A percentile compares a stretch with the other conserved stretches of the same genome.
Conservation (phyloP, 1,284 basidiomycete species). For the Heliocybe sulcata region DNA sequence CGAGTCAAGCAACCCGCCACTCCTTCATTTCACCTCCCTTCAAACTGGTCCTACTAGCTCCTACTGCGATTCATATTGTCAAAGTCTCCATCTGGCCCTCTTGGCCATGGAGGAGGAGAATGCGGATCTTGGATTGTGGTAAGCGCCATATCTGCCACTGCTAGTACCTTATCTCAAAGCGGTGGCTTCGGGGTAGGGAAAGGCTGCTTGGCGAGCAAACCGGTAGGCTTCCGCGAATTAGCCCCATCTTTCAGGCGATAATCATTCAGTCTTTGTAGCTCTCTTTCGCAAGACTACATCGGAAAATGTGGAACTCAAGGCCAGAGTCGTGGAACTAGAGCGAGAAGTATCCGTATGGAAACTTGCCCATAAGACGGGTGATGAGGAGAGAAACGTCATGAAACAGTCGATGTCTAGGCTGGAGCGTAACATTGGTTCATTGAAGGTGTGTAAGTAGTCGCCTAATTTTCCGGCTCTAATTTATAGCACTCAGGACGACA, state of each 20-base stretch:
- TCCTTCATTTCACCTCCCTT: too few species aligned
- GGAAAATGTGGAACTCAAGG: slow-evolving; percentile 22
- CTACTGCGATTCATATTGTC: too few species aligned
- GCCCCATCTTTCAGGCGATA: neutral
- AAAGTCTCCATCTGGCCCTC: neutral
- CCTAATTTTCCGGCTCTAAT: neutral
- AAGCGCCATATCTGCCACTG: neutral
- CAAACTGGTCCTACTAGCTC: too few species aligned
- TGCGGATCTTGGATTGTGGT: neutral
- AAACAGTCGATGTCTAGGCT: slow-evolving; percentile 20
- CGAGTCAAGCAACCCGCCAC: too few species aligned
- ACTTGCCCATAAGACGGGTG: slow-evolving; percentile 24
- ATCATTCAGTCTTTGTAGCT: slow-evolving; percentile 9
- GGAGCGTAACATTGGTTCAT: slow-evolving; percentile 25
- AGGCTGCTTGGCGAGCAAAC: slow-evolving; percentile 23
- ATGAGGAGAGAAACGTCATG: slow-evolving; percentile 23
- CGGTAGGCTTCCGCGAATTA: slow-evolving; percentile 10
- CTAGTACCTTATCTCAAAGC: neutral
- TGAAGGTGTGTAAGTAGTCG: slow-evolving; percentile 20
- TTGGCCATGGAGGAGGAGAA: neutral
- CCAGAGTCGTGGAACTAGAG: slow-evolving; percentile 27
- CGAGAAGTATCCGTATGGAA: slow-evolving; percentile 32
- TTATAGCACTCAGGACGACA: slow-evolving; percentile 23
- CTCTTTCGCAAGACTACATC: slow-evolving; percentile 24
- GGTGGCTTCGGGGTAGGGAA: slow-evolving; percentile 15